Conservation (phyloP, 805 yeast species). For the Hanseniaspora pseudoguilliermondii region DNA sequence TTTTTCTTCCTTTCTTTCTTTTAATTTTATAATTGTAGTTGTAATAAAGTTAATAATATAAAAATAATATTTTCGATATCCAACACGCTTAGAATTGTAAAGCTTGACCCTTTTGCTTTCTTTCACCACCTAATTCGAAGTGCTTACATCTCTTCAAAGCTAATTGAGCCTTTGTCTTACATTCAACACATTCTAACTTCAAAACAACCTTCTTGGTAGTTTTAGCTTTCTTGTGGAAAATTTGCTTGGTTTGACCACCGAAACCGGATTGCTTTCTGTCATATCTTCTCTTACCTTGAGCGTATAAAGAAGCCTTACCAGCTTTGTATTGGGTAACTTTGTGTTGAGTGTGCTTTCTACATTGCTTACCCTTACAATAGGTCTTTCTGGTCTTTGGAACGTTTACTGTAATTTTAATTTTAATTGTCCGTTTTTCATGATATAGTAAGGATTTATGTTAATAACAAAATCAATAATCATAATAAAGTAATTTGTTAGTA, state of each 20-base stretch:
- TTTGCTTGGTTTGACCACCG: conserved; percentile 99
- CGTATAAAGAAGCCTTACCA: conserved; percentile 98
- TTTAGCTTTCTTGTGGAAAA: conserved; percentile 99
- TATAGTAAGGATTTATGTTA: too few relatives aligned
- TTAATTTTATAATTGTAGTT: background rate
- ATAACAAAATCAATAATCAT: background rate
- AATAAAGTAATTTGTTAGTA: background rate
- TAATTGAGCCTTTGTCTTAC: conserved; percentile 98
- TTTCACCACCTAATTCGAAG: conserved; percentile 99
- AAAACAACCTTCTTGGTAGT: conserved; percentile 99
- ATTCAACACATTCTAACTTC: conserved; percentile 95
- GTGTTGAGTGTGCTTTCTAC: conserved; percentile 99
- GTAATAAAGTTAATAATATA: background rate
- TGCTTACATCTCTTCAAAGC: conserved; percentile 99
- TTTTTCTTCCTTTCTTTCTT: background rate
- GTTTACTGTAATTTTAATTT: conserved; percentile 56
- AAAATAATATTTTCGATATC: background rate
- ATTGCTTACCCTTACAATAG: conserved; percentile 98
- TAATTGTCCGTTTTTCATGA: background rate
- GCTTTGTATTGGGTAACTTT: conserved; percentile 99
- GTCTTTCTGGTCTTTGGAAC: conserved; percentile 99
- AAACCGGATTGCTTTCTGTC: conserved; percentile 99
- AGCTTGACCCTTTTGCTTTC: conserved; percentile 99
- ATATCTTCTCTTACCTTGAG: conserved; percentile 99
- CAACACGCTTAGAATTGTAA: conserved; percentile 73